Conservation (phyloP, 192 early-diverging fungal genomes). For the Podila epicladia region DNA sequence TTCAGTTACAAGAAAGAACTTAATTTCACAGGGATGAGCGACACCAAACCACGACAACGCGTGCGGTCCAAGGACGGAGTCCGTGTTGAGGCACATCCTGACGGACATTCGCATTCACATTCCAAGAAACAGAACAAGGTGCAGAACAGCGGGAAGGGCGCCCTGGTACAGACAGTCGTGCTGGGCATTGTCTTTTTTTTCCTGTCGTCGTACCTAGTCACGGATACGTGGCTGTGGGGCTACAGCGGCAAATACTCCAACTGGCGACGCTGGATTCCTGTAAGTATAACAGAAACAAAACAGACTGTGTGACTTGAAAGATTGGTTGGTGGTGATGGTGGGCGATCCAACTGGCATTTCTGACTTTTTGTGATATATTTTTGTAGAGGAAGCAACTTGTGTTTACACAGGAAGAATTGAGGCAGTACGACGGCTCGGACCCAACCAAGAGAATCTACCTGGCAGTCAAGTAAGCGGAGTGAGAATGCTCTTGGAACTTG, state of each 20-base stretch:
- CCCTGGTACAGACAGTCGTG: conserved; percentile 25
- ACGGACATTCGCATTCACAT: conserved; percentile 21
- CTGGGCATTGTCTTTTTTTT: conserved; percentile 54
- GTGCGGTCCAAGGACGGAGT: background rate
- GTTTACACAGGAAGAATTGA: conserved; percentile 83
- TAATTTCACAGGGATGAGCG: background rate
- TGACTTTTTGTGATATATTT: background rate
- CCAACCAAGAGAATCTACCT: conserved; percentile 86
- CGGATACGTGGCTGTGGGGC: conserved; percentile 82
- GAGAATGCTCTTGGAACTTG: too few relatives aligned
- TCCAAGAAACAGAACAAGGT: background rate
- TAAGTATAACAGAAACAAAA: conserved; percentile 18
- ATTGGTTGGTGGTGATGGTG: too few relatives aligned
- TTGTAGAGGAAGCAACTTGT: conserved; percentile 61
- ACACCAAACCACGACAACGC: background rate
- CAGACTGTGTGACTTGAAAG: background rate
- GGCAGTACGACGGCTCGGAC: conserved; percentile 86
- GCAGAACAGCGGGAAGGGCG: background rate
- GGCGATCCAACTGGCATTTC: background rate
- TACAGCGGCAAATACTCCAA: conserved; percentile 77
- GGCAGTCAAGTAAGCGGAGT: conserved; percentile 68
- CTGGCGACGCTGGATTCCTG: conserved; percentile 74
- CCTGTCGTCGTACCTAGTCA: conserved; percentile 72
- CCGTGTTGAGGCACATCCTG: background rate
- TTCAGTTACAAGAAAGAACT: too few relatives aligned